Evolutionary conservation across 306 rosid species (phyloP).

Genomic region (Castanopsis chinensis): DNA sequence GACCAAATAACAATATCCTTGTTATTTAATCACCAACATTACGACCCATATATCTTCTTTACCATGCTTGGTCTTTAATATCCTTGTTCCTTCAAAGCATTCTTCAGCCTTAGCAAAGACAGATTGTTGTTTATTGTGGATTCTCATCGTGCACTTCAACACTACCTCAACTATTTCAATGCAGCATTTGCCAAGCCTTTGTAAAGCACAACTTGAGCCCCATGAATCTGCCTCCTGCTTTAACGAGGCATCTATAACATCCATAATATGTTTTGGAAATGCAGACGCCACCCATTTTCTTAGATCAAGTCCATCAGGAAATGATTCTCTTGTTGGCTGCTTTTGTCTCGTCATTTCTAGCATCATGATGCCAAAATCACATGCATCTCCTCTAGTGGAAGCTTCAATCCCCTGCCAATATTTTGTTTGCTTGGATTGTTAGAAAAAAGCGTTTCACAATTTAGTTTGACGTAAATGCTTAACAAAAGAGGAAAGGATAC

Average conservation of each 20-base stretch:
- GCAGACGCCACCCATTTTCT: slow-evolving; percentile 27
- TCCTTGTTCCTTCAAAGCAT: not conserved
- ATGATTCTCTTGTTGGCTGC: slow-evolving; percentile 7
- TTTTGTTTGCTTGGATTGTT: not conserved
- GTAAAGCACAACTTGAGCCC: not conserved
- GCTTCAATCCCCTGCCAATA: slow-evolving; percentile 24
- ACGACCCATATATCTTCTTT: no score
- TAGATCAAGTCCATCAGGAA: slow-evolving; percentile 17
- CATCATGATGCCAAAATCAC: slow-evolving; percentile 26
- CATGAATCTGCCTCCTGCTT: slow-evolving; percentile 3
- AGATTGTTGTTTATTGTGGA: slow-evolving; percentile 9
- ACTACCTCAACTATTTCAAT: not conserved
- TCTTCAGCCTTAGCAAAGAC: slow-evolving; percentile 15
- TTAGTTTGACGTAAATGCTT: no score
- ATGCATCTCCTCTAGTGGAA: slow-evolving; percentile 22
- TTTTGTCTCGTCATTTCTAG: slow-evolving; percentile 25
- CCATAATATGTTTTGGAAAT: slow-evolving; percentile 19
- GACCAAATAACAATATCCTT: no score
- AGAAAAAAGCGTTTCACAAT: not conserved
- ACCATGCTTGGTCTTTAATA: not conserved
- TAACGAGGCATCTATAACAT: slow-evolving; percentile 21
- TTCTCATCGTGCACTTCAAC: slow-evolving; percentile 19
- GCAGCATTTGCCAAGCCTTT: slow-evolving; percentile 19
- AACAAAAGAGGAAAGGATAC: no score
- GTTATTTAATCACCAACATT: no score